Evolutionary conservation across 345 rosid genomes (phyloP).

Genomic region (Murraya koenigii): DNA sequence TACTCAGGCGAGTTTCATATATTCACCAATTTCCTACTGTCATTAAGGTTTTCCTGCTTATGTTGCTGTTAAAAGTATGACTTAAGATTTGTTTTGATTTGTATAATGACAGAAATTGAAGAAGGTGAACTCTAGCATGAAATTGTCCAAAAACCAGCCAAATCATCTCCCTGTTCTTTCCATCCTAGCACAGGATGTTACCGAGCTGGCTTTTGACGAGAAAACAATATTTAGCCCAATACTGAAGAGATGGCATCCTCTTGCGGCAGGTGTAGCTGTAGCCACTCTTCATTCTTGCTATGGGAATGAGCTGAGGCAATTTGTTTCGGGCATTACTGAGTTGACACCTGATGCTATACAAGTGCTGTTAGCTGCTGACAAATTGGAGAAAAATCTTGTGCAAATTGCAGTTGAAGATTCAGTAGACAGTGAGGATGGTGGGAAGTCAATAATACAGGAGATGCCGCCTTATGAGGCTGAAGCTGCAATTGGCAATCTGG

Average conservation of each 20-base stretch:
- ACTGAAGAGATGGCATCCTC: constrained; percentile 92
- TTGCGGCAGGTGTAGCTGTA: constrained; percentile 89
- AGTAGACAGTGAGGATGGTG: constrained; percentile 97
- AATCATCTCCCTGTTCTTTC: constrained; percentile 75
- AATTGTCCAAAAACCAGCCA: constrained; percentile 49
- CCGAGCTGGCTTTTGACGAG: constrained; percentile 75
- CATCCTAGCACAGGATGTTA: constrained; percentile 79
- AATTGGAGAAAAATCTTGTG: constrained; percentile 94
- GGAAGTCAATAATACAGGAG: constrained; percentile 90
- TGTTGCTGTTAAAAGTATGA: constrained; percentile 17
- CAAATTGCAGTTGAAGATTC: constrained; percentile 97
- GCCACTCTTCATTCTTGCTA: constrained; percentile 94
- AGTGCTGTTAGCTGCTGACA: constrained; percentile 91
- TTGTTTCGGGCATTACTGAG: constrained; percentile 66
- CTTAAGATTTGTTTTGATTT: constrained; percentile 16
- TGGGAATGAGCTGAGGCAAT: constrained; percentile 71
- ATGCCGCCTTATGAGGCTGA: constrained; percentile 99
- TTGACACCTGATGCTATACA: constrained; percentile 87
- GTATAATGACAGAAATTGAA: constrained; percentile 59
- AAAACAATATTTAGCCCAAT: constrained; percentile 83
- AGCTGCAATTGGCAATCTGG: constrained; percentile 67
- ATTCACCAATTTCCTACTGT: constrained; percentile 7
- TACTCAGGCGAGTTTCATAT: constrained; percentile 60
- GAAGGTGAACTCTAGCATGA: constrained; percentile 60
- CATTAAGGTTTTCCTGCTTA: constrained; percentile 2